These are phyloP conservation scores for Colletotrichum sp. DNA, from an alignment of 2,329 filamentous ascomycete genomes.

Conservation along the genomic window DNA sequence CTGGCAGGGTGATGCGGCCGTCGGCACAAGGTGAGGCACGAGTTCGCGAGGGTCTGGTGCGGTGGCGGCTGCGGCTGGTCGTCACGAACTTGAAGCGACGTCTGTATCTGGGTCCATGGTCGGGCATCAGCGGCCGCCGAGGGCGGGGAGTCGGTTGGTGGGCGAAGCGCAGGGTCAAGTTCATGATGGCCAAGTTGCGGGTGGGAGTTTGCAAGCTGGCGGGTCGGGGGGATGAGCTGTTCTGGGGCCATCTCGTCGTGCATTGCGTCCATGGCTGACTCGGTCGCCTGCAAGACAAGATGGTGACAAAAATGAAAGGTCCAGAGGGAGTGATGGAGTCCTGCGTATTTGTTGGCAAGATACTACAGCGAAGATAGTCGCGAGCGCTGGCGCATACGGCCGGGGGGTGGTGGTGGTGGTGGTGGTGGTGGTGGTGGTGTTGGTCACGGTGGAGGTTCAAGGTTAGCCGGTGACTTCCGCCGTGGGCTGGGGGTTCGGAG, in stretches of 20 bases:
- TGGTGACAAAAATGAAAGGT: background rate
- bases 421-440: background rate
- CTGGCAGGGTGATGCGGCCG: background rate
- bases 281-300: slow-evolving; percentile 10
- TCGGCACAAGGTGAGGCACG: background rate
- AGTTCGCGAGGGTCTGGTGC: background rate
- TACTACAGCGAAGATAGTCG: background rate
- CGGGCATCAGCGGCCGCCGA: slow-evolving; percentile 32
- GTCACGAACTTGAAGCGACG: background rate
- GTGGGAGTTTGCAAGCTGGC: slow-evolving; percentile 31
- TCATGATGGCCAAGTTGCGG: background rate
- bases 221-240: slow-evolving; percentile 38
- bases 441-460: background rate
- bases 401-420: background rate
- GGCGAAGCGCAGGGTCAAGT: slow-evolving; percentile 22
- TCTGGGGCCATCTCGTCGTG: slow-evolving; percentile 28
- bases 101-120: slow-evolving; percentile 17
- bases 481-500: background rate
- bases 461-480: background rate
- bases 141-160: slow-evolving; percentile 21
- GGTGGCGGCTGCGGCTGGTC: background rate
- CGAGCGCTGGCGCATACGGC: background rate
- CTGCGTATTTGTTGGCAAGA: background rate
- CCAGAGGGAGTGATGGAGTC: background rate
- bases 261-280: slow-evolving; percentile 16